Percentiles rank a stretch among this genome's conserved stretches.
Evolutionary conservation across 345 rosid genomes (phyloP).

Genomic region (Psidium guajava): DNA sequence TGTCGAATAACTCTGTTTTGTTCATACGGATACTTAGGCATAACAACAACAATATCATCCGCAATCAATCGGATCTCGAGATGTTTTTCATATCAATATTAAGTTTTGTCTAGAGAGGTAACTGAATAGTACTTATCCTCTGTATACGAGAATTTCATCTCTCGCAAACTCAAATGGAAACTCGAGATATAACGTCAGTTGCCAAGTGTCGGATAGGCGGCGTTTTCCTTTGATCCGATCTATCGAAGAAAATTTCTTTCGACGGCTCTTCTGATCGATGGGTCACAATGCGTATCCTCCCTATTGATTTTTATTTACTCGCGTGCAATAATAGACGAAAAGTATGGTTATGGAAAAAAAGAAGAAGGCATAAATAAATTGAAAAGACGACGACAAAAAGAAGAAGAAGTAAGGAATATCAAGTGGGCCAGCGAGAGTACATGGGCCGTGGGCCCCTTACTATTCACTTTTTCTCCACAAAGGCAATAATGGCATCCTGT

Average conservation of each 20-base stretch:
- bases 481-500: background rate
- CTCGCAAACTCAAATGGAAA: background rate
- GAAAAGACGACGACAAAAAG: background rate
- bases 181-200: background rate
- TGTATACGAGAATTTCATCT: background rate
- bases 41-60: background rate
- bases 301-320: background rate
- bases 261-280: background rate
- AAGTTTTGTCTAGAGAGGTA: background rate
- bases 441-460: background rate
- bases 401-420: background rate
- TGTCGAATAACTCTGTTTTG: no score
- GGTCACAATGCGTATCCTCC: background rate
- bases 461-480: background rate
- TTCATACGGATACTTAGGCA: no score
- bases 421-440: background rate
- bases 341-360: background rate
- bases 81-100: background rate
- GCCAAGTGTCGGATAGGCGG: background rate
- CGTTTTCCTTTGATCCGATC: background rate
- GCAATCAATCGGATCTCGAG: fast-evolving
- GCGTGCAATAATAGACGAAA: background rate
- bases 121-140: background rate
- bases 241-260: background rate
- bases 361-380: background rate